Percentiles rank a stretch among this genome's conserved stretches.
These are phyloP conservation scores for Arthrobotrys sinensis DNA, from an alignment of 2,329 filamentous ascomycete genomes.

Conservation along the genomic window DNA sequence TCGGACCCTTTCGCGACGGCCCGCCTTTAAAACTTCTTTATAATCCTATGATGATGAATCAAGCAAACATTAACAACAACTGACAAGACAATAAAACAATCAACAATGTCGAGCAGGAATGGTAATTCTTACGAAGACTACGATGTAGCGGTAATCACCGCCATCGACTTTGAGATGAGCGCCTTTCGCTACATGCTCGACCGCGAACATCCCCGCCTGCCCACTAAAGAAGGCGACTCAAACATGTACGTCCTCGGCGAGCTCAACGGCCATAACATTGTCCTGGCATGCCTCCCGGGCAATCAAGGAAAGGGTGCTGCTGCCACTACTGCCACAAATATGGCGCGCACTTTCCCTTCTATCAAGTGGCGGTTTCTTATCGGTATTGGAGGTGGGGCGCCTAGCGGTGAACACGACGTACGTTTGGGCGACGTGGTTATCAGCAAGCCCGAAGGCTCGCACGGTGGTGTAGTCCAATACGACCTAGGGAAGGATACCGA, in stretches of 20 bases:
- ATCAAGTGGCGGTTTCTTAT: slow-evolving; percentile 64
- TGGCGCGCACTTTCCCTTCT: slow-evolving; percentile 63
- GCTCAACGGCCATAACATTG: slow-evolving; percentile 64
- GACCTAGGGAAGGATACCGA: slow-evolving; percentile 26
- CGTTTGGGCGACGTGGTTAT: slow-evolving; percentile 49
- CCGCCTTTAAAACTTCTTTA: no score
- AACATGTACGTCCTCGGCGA: slow-evolving; percentile 65
- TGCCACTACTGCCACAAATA: slow-evolving; percentile 63
- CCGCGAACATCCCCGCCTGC: slow-evolving; percentile 62
- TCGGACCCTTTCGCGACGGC: no score
- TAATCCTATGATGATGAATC: no score
- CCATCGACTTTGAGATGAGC: slow-evolving; percentile 64
- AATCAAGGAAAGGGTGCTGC: slow-evolving; percentile 64
- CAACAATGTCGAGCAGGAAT: not conserved
- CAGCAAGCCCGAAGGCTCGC: slow-evolving; percentile 55
- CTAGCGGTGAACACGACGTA: slow-evolving; percentile 51
- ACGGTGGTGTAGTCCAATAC: slow-evolving; percentile 38
- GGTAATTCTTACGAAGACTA: slow-evolving; percentile 59
- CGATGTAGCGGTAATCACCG: slow-evolving; percentile 64
- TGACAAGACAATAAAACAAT: not conserved
- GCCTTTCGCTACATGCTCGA: slow-evolving; percentile 65
- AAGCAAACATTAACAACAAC: not conserved
- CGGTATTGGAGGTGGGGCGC: slow-evolving; percentile 64
- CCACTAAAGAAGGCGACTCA: slow-evolving; percentile 27
- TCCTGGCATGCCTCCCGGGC: slow-evolving; percentile 65